Evolutionary conservation across 2,329 filamentous ascomycete species (phyloP).

Genomic region (Sarocladium oryzae): DNA sequence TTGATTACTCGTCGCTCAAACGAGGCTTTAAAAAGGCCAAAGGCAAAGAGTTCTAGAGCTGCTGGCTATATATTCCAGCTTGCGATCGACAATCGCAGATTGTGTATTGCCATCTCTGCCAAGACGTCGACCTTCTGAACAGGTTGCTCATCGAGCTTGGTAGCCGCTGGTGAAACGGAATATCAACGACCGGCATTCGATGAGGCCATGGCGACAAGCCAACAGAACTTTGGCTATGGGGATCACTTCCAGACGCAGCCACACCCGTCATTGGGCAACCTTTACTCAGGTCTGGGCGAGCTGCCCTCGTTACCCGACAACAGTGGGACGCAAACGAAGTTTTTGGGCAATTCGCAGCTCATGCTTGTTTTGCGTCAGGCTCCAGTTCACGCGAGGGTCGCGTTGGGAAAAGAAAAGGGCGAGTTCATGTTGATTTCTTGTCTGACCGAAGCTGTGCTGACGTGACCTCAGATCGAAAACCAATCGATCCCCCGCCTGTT

Average conservation of each 20-base stretch:
- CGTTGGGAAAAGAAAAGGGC: conserved; percentile 72
- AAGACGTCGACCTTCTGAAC: no score
- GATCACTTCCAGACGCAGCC: conserved; percentile 4
- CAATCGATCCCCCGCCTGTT: conserved; percentile 82
- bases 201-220: conserved; percentile 1
- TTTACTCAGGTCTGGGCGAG: conserved; percentile 12
- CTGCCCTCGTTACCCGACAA: conserved; percentile 13
- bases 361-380: conserved; percentile 16
- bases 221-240: conserved; percentile 7
- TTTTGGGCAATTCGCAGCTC: conserved; percentile 15
- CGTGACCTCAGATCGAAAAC: conserved; percentile 60
- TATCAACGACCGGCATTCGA: no score
- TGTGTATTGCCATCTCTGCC: no score
- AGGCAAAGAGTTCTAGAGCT: no score
- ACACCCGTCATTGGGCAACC: conserved; percentile 5
- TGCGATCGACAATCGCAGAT: no score
- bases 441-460: not conserved
- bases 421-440: conserved; percentile 10
- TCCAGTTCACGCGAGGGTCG: conserved; percentile 51
- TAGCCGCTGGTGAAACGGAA: no score
- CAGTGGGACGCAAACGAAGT: conserved; percentile 12
- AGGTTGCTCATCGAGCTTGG: no score
- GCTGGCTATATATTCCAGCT: no score
- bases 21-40: no score
- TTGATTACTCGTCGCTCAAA: no score